A percentile compares a stretch with the other conserved stretches of the same genome.
These are phyloP conservation scores for Groenewaldozyma tartarivorans DNA, from an alignment of 805 yeast species.

Conservation along the genomic window DNA sequence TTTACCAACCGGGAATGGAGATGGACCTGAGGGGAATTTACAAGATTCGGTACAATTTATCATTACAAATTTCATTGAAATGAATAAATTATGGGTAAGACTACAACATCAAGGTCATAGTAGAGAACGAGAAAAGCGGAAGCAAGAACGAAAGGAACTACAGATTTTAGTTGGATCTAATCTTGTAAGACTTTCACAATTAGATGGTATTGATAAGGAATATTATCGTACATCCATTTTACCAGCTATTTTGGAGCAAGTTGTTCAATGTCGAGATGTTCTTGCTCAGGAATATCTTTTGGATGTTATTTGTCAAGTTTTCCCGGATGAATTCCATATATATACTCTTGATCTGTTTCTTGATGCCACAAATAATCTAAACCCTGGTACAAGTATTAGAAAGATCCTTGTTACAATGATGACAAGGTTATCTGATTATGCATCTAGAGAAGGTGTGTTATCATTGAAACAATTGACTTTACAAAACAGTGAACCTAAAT, in stretches of 20 bases:
- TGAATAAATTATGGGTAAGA: constrained; percentile 97
- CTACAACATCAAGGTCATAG: constrained; percentile 93
- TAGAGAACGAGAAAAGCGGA: constrained; percentile 64
- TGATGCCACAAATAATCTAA: constrained; percentile 53
- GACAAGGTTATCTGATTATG: constrained; percentile 37
- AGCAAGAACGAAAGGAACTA: constrained; percentile 74
- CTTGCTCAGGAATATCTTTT: constrained; percentile 87
- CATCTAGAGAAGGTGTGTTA: constrained; percentile 15
- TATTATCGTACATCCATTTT: constrained; percentile 43
- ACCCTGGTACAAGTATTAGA: constrained; percentile 60
- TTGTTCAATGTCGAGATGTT: constrained; percentile 83
- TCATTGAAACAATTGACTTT: constrained; percentile 5
- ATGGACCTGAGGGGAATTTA: constrained; percentile 31
- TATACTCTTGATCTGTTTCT: constrained; percentile 60
- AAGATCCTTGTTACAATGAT: constrained; percentile 62
- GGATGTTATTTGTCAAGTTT: constrained; percentile 87
- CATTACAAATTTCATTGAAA: constrained; percentile 82
- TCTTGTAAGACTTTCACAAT: constrained; percentile 77
- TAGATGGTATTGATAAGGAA: constrained; percentile 54
- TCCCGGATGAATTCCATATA: constrained; percentile 87
- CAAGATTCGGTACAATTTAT: constrained; percentile 70
- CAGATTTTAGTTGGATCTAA: constrained; percentile 90
- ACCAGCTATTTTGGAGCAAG: constrained; percentile 79
- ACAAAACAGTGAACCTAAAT: constrained; percentile 2
- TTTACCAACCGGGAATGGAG: constrained; percentile 34